Conservation (phyloP, 2,329 filamentous ascomycete genomes). For the Hypoxylon sp. region DNA sequence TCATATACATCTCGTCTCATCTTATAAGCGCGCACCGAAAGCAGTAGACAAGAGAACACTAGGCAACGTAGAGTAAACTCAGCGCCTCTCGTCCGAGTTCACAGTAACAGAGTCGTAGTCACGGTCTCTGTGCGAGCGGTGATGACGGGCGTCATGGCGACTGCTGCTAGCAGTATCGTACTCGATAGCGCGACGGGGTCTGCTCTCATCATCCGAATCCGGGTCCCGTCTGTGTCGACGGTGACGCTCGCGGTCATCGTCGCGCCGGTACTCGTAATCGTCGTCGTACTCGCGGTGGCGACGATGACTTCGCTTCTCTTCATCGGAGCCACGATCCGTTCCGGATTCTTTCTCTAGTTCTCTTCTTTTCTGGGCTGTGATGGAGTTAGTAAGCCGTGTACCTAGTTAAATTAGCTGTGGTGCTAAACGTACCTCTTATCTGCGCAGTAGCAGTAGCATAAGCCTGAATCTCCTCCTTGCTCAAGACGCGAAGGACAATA, state of each 20-base stretch:
- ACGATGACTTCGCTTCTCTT: slow-evolving; percentile 49
- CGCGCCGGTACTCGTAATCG: slow-evolving; percentile 48
- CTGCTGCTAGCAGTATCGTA: slow-evolving; percentile 42
- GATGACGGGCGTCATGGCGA: slow-evolving; percentile 42
- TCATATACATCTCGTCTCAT: slow-evolving; percentile 16
- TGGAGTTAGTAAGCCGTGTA: slow-evolving; percentile 25
- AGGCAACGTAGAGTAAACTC: neutral
- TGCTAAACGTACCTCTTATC: slow-evolving; percentile 75
- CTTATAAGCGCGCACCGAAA: neutral
- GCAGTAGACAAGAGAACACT: neutral
- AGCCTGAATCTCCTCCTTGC: slow-evolving; percentile 88
- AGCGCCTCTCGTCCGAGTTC: slow-evolving; percentile 42
- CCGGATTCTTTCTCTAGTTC: slow-evolving; percentile 55
- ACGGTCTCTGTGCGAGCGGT: slow-evolving; percentile 37
- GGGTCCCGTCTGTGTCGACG: slow-evolving; percentile 41
- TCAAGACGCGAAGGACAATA: slow-evolving; percentile 89
- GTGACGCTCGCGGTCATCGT: slow-evolving; percentile 49
- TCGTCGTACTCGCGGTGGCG: slow-evolving; percentile 51
- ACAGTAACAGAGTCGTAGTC: slow-evolving; percentile 45
- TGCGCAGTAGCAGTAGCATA: slow-evolving; percentile 86
- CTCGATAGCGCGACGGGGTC: slow-evolving; percentile 47
- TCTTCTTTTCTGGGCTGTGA: slow-evolving; percentile 57
- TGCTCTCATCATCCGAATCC: slow-evolving; percentile 46
- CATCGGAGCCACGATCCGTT: slow-evolving; percentile 49
- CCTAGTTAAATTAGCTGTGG: neutral